phyloP scores from a whole-genome alignment of 305 asterid species.

The Solanum chacoense region DNA sequence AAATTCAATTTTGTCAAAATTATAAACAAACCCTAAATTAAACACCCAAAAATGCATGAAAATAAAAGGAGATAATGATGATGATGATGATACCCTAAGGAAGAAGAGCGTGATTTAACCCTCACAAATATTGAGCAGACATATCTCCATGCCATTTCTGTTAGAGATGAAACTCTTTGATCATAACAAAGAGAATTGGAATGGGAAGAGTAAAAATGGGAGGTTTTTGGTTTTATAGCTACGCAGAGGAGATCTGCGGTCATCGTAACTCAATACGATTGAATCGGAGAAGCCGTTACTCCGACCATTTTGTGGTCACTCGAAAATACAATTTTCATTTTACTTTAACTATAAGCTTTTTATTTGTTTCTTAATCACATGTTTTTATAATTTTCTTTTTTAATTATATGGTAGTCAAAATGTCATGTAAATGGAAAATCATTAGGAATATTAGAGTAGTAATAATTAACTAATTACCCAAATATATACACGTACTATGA shows the following conservation, averaged over 20 bases:
- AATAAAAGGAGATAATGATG: not conserved
- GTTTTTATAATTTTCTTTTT: not conserved
- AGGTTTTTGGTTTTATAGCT: not conserved
- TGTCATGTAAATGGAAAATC: not conserved
- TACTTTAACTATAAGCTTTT: not conserved
- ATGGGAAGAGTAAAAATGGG: not conserved
- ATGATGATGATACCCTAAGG: not conserved
- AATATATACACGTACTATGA: not conserved
- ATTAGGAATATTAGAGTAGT: not conserved
- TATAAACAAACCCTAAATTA: not conserved
- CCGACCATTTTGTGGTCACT: not conserved
- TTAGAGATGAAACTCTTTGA: not conserved
- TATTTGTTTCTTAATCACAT: not conserved
- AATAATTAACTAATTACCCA: not conserved
- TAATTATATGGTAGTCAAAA: not conserved
- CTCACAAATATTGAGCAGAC: not conserved
- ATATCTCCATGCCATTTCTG: not conserved
- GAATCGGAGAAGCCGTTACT: conserved; percentile 1
- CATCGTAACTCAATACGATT: not conserved
- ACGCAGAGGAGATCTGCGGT: not conserved
- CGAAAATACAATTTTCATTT: not conserved
- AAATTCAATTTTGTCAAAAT: not conserved
- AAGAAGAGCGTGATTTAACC: not conserved
- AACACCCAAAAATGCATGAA: not conserved
- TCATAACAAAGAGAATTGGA: not conserved